Conservation (phyloP, 1,284 basidiomycete species). For the Cryptococcus amylolentus region DNA sequence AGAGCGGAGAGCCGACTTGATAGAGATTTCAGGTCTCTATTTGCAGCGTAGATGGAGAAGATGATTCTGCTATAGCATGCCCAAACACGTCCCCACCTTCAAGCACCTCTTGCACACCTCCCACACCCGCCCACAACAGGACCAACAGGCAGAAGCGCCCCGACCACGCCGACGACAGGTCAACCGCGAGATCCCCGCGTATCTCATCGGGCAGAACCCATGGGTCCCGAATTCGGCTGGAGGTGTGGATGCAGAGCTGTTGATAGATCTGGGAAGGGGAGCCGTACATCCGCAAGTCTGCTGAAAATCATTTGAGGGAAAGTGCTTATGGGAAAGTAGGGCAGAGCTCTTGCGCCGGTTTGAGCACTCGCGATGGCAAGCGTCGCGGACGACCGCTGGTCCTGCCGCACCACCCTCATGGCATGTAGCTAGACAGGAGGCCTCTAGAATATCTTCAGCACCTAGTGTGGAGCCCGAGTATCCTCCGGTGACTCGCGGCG, state of each 20-base stretch:
- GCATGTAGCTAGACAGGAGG: slow-evolving; percentile 9
- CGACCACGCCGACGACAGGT: slow-evolving; percentile 8
- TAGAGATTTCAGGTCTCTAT: no score
- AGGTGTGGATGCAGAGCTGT: background rate
- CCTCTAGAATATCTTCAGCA: background rate
- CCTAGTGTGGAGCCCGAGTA: background rate
- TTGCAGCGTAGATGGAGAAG: background rate
- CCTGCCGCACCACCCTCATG: slow-evolving; percentile 42
- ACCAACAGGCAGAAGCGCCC: slow-evolving; percentile 6
- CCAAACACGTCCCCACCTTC: slow-evolving; percentile 43
- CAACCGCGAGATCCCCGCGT: slow-evolving; percentile 14
- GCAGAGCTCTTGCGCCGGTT: slow-evolving; percentile 36
- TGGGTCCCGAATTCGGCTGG: slow-evolving; percentile 12
- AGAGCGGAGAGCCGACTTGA: no score
- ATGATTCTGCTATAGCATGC: slow-evolving; percentile 21
- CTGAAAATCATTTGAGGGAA: background rate
- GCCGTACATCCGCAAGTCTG: slow-evolving; percentile 34
- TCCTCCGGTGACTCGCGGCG: slow-evolving; percentile 2
- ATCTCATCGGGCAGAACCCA: slow-evolving; percentile 11
- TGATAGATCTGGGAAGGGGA: slow-evolving; percentile 14
- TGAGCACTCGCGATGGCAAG: slow-evolving; percentile 23
- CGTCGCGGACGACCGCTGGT: slow-evolving; percentile 33
- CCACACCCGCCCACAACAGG: slow-evolving; percentile 4
- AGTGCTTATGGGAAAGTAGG: slow-evolving; percentile 6
- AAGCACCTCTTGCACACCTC: slow-evolving; percentile 34